Evolutionary conservation across 2,329 filamentous ascomycete species (phyloP), one percentile per base, ranked within the genome.

Genomic region (Huntiella abstrusa): DNA sequence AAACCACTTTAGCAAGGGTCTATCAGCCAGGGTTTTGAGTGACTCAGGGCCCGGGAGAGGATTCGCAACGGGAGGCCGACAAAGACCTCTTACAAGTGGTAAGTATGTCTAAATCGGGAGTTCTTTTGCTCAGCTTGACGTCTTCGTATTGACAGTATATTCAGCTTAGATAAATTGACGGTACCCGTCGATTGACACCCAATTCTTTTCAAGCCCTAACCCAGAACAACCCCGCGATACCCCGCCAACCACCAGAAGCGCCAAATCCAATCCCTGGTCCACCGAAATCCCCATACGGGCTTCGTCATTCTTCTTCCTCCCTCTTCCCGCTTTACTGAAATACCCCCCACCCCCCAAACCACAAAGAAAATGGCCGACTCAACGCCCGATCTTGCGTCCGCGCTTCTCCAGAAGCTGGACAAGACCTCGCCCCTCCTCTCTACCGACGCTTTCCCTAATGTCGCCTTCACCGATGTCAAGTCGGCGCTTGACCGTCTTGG

Each of bases 401-500:
- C 75, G 55, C 68, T 87, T 54, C 71, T 88, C 55, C 70, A 76
- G 51, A 71, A 73, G 47, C 67, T 88, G 55, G 70, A 70, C 59
- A 65, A 72, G 55, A 63, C 73, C 51, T 73, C 77, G 54, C 71
- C 79, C 40, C 65, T 87, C 53, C 64, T 79, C 55, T 83, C 83
- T 45, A 67, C 68, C 56, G 73, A 83, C 56, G 70, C 70, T 57
- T 87, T 87, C 65, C 76, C 82, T 54, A 60, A 70, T 54, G 64
- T 69, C 55, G 68, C 75, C 56, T 81, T 79, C 56, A 67, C 71
- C 51, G 72, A 75, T 50, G 66, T 95, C 58, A 96, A 95, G 67
- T 81, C 83, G 52, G 83, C 85, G 28, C 71, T 96, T 52, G 91
- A 96, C 65, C 76, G 86, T 54, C 73, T 98, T 45, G 72, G 70